Evolutionary conservation across 2,329 filamentous ascomycete genomes (phyloP).

Genomic region (Mycosphaerella sp.): DNA sequence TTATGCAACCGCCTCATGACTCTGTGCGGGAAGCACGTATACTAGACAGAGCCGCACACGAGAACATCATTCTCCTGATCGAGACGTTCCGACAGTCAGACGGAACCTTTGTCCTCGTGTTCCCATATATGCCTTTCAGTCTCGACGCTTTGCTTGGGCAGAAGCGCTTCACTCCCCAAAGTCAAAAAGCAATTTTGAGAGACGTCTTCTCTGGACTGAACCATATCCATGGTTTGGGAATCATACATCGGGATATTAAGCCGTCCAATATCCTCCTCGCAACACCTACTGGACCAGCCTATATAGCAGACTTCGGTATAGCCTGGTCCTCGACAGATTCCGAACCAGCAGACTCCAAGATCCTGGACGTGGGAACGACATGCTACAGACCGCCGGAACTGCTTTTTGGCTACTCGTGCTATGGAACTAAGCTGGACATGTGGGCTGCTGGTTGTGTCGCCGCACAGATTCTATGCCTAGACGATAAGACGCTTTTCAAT

Average conservation of each 20-base stretch:
- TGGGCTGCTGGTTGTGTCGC: constrained; percentile 84
- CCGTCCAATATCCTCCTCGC: constrained; percentile 65
- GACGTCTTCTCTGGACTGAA: constrained; percentile 66
- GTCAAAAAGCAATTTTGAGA: constrained; percentile 49
- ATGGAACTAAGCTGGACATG: constrained; percentile 70
- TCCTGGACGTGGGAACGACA: constrained; percentile 89
- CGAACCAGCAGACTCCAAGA: constrained; percentile 64
- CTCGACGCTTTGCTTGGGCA: constrained; percentile 59
- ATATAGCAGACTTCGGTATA: constrained; percentile 86
- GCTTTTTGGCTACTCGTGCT: constrained; percentile 73
- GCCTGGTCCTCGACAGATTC: constrained; percentile 66
- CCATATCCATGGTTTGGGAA: constrained; percentile 64
- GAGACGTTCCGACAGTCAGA: constrained; percentile 65
- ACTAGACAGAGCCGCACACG: constrained; percentile 52
- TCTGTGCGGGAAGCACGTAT: constrained; percentile 73
- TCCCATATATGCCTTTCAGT: constrained; percentile 74
- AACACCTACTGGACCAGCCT: constrained; percentile 58
- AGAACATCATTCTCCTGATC: constrained; percentile 61
- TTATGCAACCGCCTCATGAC: constrained; percentile 73
- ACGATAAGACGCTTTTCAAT: constrained; percentile 66
- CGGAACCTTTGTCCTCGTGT: constrained; percentile 69
- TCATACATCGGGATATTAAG: constrained; percentile 92
- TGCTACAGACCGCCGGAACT: constrained; percentile 86
- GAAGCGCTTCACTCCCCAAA: constrained; percentile 26
- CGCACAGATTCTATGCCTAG: constrained; percentile 60